Evolutionary conservation across 306 rosid genomes (phyloP).

Genomic region (Castanopsis chinensis): DNA sequence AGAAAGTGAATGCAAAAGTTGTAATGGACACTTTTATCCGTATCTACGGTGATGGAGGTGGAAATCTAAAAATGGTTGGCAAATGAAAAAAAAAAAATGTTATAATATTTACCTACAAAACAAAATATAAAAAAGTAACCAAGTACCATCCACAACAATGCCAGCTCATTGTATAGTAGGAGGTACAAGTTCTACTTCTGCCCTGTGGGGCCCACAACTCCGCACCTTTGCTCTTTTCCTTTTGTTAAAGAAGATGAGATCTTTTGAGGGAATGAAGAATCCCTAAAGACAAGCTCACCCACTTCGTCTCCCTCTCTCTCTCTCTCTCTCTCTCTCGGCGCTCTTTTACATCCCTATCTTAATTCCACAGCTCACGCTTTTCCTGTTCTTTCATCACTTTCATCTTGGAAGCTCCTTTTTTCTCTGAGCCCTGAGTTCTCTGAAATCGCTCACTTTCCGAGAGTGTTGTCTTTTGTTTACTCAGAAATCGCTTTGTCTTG

Average conservation of each 20-base stretch:
- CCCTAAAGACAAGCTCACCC: constrained; percentile 27
- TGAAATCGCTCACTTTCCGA: background rate
- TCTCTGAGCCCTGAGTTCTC: constrained; percentile 1
- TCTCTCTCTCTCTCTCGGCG: background rate
- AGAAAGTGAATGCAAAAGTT: background rate
- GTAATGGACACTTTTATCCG: too few relatives aligned
- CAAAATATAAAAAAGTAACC: too few relatives aligned
- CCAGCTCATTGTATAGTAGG: background rate
- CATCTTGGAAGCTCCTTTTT: constrained; percentile 5
- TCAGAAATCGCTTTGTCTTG: background rate
- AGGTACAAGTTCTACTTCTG: constrained; percentile 17
- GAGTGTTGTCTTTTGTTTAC: background rate
- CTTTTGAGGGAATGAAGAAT: constrained; percentile 21
- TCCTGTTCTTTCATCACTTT: constrained; percentile 19
- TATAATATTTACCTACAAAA: too few relatives aligned
- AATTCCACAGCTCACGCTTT: constrained; percentile 24
- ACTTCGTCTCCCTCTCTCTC: background rate
- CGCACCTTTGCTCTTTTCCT: constrained; percentile 40
- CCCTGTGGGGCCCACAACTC: constrained; percentile 35
- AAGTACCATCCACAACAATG: constrained; percentile 8
- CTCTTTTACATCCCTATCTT: background rate
- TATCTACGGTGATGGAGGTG: too few relatives aligned
- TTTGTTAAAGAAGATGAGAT: background rate
- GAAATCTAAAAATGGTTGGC: too few relatives aligned
- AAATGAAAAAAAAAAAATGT: too few relatives aligned